Percentiles rank a stretch among this genome's conserved stretches.
phyloP scores from a whole-genome alignment of 2,329 filamentous ascomycete genomes.

The Trichoderma sp. region DNA sequence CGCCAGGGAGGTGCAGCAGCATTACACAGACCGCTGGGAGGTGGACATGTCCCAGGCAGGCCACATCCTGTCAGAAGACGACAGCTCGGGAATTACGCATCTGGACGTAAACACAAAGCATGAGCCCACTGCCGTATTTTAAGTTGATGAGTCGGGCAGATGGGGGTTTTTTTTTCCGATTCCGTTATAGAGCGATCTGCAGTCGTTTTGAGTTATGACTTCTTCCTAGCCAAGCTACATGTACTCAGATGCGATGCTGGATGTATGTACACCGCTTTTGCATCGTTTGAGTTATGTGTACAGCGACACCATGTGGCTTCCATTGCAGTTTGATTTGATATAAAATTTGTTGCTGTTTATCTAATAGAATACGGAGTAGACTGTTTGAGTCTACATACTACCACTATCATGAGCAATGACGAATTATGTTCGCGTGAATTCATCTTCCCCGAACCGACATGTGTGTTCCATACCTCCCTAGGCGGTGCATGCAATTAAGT shows the following conservation, averaged over 20 bases:
- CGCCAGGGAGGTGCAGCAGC: conserved; percentile 34
- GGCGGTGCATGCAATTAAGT: background rate
- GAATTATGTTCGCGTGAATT: background rate
- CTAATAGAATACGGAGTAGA: background rate
- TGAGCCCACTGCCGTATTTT: background rate
- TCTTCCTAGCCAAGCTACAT: background rate
- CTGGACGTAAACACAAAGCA: conserved; percentile 7
- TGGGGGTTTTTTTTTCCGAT: background rate
- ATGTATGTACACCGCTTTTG: background rate
- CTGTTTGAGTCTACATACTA: background rate
- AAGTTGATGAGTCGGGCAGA: background rate
- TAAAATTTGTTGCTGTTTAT: background rate
- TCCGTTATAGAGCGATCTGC: background rate
- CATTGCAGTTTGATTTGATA: background rate
- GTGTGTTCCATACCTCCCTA: background rate
- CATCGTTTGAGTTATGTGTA: background rate
- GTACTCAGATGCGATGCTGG: background rate
- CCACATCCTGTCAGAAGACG: conserved; percentile 22
- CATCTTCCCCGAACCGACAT: background rate
- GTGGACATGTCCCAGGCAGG: conserved; percentile 29
- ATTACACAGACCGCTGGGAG: conserved; percentile 39
- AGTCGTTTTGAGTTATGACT: background rate
- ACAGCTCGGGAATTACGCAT: conserved; percentile 19
- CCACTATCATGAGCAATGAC: background rate
- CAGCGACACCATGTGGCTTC: background rate